phyloP scores from a whole-genome alignment of 768 basidiomycete species.

The Chalciporus chontae region DNA sequence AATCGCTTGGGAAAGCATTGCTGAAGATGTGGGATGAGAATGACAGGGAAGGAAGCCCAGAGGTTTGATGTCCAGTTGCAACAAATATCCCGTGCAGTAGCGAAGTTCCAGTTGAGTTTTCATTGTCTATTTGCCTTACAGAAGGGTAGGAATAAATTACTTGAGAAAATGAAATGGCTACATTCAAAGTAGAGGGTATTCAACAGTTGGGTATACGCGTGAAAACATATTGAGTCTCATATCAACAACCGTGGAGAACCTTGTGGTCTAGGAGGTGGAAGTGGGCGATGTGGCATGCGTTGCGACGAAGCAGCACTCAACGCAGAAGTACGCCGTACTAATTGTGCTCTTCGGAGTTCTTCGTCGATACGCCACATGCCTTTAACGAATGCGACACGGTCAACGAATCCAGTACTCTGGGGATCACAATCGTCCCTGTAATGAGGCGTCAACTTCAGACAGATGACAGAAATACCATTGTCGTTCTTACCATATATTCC shows the following conservation, averaged over 20 bases:
- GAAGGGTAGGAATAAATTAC: slow-evolving; percentile 14
- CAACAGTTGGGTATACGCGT: slow-evolving; percentile 14
- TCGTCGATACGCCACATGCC: slow-evolving; percentile 90
- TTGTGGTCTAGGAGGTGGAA: slow-evolving; percentile 19
- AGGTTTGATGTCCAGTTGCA: slow-evolving; percentile 25
- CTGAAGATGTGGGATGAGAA: slow-evolving; percentile 43
- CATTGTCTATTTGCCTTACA: neutral
- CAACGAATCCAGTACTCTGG: slow-evolving; percentile 50
- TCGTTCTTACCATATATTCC: slow-evolving; percentile 61
- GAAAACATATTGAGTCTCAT: neutral
- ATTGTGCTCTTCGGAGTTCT: slow-evolving; percentile 63
- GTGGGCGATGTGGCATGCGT: slow-evolving; percentile 32
- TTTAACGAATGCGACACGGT: slow-evolving; percentile 61
- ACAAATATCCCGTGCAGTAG: neutral
- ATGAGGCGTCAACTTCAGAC: slow-evolving; percentile 1
- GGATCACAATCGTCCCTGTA: slow-evolving; percentile 71
- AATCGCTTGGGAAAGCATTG: slow-evolving; percentile 41
- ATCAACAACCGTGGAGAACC: slow-evolving; percentile 10
- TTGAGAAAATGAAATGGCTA: neutral
- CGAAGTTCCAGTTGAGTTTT: neutral
- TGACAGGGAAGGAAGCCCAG: slow-evolving; percentile 44
- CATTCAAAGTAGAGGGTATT: slow-evolving; percentile 15
- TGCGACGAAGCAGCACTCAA: slow-evolving; percentile 32
- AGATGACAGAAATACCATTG: neutral
- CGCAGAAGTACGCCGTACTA: slow-evolving; percentile 30